Conservation (phyloP, 805 yeast species). For the Yarrowia sp. region DNA sequence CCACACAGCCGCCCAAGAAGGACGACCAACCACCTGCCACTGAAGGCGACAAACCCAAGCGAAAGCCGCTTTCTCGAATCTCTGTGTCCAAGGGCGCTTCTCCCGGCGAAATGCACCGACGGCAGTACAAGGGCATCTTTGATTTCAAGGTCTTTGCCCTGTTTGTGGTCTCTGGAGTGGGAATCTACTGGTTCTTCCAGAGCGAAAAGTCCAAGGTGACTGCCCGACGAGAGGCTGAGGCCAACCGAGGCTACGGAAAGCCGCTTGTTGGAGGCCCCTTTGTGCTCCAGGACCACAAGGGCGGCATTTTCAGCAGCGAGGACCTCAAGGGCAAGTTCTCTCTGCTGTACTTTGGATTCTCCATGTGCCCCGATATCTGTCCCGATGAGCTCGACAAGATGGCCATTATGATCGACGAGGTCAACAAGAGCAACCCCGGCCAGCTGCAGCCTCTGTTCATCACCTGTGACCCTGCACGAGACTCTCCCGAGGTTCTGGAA, state of each 20-base stretch:
- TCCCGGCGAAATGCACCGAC: constrained; percentile 47
- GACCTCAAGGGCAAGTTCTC: constrained; percentile 80
- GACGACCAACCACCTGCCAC: not conserved
- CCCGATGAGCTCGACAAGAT: constrained; percentile 97
- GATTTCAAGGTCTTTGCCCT: constrained; percentile 83
- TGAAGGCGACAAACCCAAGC: not conserved
- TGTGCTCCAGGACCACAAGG: constrained; percentile 70
- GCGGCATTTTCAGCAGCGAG: constrained; percentile 75
- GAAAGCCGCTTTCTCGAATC: constrained; percentile 37
- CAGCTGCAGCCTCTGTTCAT: constrained; percentile 83
- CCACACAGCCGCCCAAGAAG: constrained; percentile 34
- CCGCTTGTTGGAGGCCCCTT: constrained; percentile 95
- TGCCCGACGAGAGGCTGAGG: constrained; percentile 78
- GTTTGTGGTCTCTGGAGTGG: constrained; percentile 73
- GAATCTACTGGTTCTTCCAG: constrained; percentile 71
- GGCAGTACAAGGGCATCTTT: constrained; percentile 51
- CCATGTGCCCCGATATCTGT: constrained; percentile 98
- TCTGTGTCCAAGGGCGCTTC: constrained; percentile 38
- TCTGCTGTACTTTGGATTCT: constrained; percentile 92
- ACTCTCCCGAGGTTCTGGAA: constrained; percentile 82
- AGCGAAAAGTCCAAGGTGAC: constrained; percentile 78
- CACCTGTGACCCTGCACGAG: constrained; percentile 97
- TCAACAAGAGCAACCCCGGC: constrained; percentile 56
- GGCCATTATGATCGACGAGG: constrained; percentile 70
- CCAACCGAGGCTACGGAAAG: constrained; percentile 86